A percentile compares a stretch with the other conserved stretches of the same genome.
Evolutionary conservation across 371 early-diverging fungal species (phyloP).

Genomic region (Blakeslea trispora): DNA sequence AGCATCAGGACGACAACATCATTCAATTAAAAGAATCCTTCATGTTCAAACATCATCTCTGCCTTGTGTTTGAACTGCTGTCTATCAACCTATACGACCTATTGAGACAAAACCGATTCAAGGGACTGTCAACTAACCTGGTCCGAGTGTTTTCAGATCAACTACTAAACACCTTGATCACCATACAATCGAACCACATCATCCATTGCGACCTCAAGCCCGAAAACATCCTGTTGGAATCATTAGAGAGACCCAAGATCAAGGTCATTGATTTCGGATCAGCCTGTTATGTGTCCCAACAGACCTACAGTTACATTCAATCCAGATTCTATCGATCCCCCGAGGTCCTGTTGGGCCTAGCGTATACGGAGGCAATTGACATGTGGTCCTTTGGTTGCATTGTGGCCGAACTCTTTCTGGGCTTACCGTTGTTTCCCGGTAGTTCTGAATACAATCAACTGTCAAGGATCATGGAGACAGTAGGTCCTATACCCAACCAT

Average conservation of each 20-base stretch:
- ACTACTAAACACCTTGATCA: conserved; percentile 74
- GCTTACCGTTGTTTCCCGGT: conserved; percentile 92
- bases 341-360: conserved; percentile 87
- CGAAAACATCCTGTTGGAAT: conserved; percentile 91
- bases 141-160: conserved; percentile 88
- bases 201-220: conserved; percentile 99
- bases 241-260: conserved; percentile 79
- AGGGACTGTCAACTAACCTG: conserved; percentile 87
- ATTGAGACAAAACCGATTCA: conserved; percentile 93
- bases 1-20: conserved; percentile 84
- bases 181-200: conserved; percentile 53
- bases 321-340: conserved; percentile 94
- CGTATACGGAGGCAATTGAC: conserved; percentile 90
- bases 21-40: conserved; percentile 89
- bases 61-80: conserved; percentile 95
- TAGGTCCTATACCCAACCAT: conserved; percentile 79
- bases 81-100: conserved; percentile 96
- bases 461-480: conserved; percentile 83
- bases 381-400: conserved; percentile 99
- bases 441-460: conserved; percentile 92
- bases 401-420: conserved; percentile 87
- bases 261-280: conserved; percentile 98
- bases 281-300: conserved; percentile 85
- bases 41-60: conserved; percentile 91
- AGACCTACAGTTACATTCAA: conserved; percentile 93